Evolutionary conservation across 306 rosid genomes (phyloP).

Genomic region (Begonia masoniana): DNA sequence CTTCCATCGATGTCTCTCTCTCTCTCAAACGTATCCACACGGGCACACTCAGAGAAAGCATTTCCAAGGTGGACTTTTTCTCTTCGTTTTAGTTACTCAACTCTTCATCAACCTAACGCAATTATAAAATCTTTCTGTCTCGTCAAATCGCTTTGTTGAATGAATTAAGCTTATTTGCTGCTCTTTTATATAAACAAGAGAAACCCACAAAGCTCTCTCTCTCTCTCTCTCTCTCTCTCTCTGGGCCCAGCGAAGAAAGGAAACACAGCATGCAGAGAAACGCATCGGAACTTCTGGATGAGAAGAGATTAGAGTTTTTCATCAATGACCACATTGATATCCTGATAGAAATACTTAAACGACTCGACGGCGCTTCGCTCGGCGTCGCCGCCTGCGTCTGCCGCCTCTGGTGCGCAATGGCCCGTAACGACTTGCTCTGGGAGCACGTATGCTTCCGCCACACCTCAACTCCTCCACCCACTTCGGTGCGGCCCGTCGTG

Average conservation of each 20-base stretch:
- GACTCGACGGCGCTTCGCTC: conserved; percentile 85
- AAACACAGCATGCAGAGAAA: conserved; percentile 10
- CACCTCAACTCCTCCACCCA: conserved; percentile 38
- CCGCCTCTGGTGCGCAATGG: conserved; percentile 67
- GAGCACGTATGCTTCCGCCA: conserved; percentile 87
- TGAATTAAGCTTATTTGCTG: too few species aligned
- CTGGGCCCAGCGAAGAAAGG: too few species aligned
- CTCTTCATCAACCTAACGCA: too few species aligned
- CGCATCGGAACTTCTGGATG: conserved; percentile 11
- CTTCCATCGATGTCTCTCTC: conserved; percentile 33
- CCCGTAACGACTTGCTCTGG: conserved; percentile 75
- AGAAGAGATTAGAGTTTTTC: conserved; percentile 37
- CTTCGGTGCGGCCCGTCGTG: conserved; percentile 45
- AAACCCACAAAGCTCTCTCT: too few species aligned
- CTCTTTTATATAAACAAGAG: too few species aligned
- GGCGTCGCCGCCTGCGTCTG: conserved; percentile 85
- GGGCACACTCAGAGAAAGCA: too few species aligned
- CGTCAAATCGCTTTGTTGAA: too few species aligned
- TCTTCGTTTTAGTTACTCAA: too few species aligned
- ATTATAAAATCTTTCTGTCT: too few species aligned
- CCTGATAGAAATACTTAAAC: conserved; percentile 71
- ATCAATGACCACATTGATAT: conserved; percentile 91
- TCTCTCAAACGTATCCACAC: neutral
- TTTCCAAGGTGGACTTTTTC: neutral
- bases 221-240: too few species aligned